These are phyloP conservation scores for Heimioporus sp. DNA, from an alignment of 768 basidiomycete species.

Conservation along the genomic window DNA sequence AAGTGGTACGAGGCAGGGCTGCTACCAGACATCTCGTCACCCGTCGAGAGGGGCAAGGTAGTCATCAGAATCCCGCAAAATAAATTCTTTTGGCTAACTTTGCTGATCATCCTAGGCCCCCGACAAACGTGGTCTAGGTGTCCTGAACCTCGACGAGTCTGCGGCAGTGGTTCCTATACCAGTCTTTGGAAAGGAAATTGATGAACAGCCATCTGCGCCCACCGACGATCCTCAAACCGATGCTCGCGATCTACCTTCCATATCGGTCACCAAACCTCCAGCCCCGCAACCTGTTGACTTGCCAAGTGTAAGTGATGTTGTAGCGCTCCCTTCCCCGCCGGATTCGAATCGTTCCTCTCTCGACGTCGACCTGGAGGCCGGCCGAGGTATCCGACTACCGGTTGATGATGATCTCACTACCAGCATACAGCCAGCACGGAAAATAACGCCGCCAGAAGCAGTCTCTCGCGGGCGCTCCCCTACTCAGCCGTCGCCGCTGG, in stretches of 20 bases:
- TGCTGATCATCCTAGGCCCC: conserved; percentile 31
- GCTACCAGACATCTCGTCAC: conserved; percentile 46
- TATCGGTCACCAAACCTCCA: conserved; percentile 68
- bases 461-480: conserved; percentile 15
- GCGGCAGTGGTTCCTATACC: conserved; percentile 64
- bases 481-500: conserved; percentile 18
- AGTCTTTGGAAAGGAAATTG: conserved; percentile 41
- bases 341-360: conserved; percentile 42
- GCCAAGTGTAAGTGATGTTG: conserved; percentile 62
- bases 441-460: conserved; percentile 6
- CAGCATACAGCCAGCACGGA: conserved; percentile 10
- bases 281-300: conserved; percentile 68
- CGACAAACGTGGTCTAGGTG: conserved; percentile 45
- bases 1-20: conserved; percentile 84
- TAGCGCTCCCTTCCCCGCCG: conserved; percentile 41
- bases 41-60: conserved; percentile 49
- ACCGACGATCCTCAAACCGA: conserved; percentile 23
- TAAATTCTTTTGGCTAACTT: conserved; percentile 15
- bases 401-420: conserved; percentile 12
- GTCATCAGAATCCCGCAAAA: conserved; percentile 14
- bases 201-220: conserved; percentile 19
- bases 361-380: conserved; percentile 37
- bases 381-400: conserved; percentile 40
- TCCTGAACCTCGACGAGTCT: conserved; percentile 40
- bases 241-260: conserved; percentile 43